Evolutionary conservation across 108 stramenopile genomes (phyloP), one percentile per base, ranked within the genome.

Genomic region (Cyclotella sp.): DNA sequence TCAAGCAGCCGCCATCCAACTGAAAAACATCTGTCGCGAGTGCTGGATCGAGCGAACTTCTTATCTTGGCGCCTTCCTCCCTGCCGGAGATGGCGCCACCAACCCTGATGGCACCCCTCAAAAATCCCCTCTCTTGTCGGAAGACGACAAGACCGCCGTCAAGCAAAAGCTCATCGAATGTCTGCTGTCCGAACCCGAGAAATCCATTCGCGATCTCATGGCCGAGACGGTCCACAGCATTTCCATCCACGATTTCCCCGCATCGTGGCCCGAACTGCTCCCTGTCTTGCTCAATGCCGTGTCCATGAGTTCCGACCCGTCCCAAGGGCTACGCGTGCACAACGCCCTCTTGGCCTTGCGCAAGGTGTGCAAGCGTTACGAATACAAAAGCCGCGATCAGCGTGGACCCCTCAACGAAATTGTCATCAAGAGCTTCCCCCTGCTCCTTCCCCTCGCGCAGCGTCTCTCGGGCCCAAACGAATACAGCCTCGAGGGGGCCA

Each of bases 361-460:
- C 24, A 97, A 97, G 84, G 89, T 98, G 15, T 96, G 93, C 86
- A 98, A 98, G 76, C 88, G 98, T 45, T 98, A 96, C 80, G 98
- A 98, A 83, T 98, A 96, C 93, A 98, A 97, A 87, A 78, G 87
- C 67, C 87, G 87, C 62, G 98, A 97, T 21, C 86, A 86, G 34
- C 85, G 98, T 29, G 96, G 90, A 19, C 97, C 97, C 0, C 87
- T 98, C 41, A 90, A 95, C 59, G 94, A 95, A 44, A 93, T 97
- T 65, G 96, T 98, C 24, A 69, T 73, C 43, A 77, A 90, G 54
- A 70, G 89, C 41, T 95, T 97, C 68, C 96, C 98, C 22, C 77
- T 97, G 63, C 73, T 98, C 58, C 77, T 93, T 22, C 90, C 93
- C 12, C 72, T 97, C 13, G 92, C 92, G 16, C 89, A 90, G 52